A percentile compares a stretch with the other conserved stretches of the same genome.
Evolutionary conservation across 2,329 filamentous ascomycete genomes (phyloP).

Genomic region (Colletotrichum sp.): DNA sequence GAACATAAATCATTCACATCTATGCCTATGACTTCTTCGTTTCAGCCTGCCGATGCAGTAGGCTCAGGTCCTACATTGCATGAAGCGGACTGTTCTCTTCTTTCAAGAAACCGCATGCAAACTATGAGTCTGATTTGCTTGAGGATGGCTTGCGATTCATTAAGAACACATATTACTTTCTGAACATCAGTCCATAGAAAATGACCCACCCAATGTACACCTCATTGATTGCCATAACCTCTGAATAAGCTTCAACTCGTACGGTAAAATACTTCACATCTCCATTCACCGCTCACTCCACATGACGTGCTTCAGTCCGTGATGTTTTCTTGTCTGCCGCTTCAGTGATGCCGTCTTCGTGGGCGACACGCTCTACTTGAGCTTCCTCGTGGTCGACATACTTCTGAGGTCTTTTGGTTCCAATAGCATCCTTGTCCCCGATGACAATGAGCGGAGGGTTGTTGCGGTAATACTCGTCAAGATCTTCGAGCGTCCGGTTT

Average conservation of each 20-base stretch:
- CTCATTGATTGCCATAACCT: neutral
- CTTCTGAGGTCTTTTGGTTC: neutral
- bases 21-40: neutral
- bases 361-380: neutral
- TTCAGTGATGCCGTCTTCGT: neutral
- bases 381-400: neutral
- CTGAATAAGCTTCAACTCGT: neutral
- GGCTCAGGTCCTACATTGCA: neutral
- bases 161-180: neutral
- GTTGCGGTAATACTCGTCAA: neutral
- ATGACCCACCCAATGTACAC: accelerated
- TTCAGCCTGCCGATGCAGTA: neutral
- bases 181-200: neutral
- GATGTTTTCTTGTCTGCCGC: neutral
- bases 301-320: neutral
- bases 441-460: neutral
- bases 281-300: neutral
- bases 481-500: neutral
- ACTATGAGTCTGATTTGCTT: neutral
- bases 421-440: neutral
- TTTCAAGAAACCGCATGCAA: neutral
- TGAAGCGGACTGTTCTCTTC: neutral
- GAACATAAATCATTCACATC: neutral
- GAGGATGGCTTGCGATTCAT: accelerated
- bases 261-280: neutral